These are phyloP conservation scores for Zopfia rhizophila DNA, from an alignment of 2,329 filamentous ascomycete species.

Conservation along the genomic window DNA sequence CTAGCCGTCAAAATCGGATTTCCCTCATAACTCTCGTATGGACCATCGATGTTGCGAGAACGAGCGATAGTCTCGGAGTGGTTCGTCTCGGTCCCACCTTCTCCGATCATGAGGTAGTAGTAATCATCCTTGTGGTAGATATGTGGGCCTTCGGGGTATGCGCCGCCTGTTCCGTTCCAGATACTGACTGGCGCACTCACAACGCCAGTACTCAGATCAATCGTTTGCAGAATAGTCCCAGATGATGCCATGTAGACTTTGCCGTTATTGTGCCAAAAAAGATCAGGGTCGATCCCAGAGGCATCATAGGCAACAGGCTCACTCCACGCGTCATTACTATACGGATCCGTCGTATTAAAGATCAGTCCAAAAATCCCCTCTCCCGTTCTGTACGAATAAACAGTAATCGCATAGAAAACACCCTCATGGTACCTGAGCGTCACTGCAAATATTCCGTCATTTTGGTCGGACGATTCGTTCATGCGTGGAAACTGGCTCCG, in stretches of 20 bases:
- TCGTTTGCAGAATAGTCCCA: constrained; percentile 27
- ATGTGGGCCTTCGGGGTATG: constrained; percentile 47
- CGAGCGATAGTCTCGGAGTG: constrained; percentile 51
- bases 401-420: constrained; percentile 32
- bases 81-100: constrained; percentile 46
- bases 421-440: constrained; percentile 36
- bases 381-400: too few relatives aligned
- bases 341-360: constrained; percentile 29
- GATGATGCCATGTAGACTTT: constrained; percentile 58
- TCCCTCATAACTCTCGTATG: constrained; percentile 40
- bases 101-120: constrained; percentile 47
- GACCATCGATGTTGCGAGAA: constrained; percentile 43
- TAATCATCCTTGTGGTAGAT: constrained; percentile 48
- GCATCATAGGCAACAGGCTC: constrained; percentile 35
- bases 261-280: constrained; percentile 66
- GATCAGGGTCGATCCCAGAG: constrained; percentile 35
- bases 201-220: constrained; percentile 45
- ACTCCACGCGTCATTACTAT: constrained; percentile 26
- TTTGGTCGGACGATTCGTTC: too few relatives aligned
- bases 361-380: constrained; percentile 39
- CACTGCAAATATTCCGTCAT: constrained; percentile 34
- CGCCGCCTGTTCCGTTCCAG: constrained; percentile 43
- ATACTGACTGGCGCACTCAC: constrained; percentile 28
- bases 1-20: constrained; percentile 53
- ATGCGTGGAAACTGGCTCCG: constrained; percentile 48